Percentiles rank a stretch among this genome's conserved stretches.
Evolutionary conservation across 495 filamentous ascomycete genomes (phyloP).

Genomic region (Neohortaea acidophila): DNA sequence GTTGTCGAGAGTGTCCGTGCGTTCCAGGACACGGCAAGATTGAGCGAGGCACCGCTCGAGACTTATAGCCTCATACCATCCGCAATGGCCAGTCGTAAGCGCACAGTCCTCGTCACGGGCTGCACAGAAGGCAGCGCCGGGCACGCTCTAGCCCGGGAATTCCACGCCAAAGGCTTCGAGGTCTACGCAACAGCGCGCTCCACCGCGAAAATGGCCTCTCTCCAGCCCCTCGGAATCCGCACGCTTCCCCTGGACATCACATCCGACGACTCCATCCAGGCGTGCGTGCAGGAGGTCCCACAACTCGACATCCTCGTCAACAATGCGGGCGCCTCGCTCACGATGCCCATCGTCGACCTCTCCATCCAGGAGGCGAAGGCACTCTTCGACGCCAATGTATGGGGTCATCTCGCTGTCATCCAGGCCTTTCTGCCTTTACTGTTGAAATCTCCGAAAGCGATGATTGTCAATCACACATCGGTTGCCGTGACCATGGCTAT

Average conservation of each 20-base stretch:
- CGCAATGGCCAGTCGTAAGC: constrained; percentile 1
- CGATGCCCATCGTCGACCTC: constrained; percentile 11
- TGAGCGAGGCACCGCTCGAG: too few relatives aligned
- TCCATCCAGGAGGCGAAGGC: constrained; percentile 8
- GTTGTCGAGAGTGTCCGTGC: too few relatives aligned
- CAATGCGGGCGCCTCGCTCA: constrained; percentile 9
- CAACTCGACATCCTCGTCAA: constrained; percentile 26
- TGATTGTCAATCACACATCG: constrained; percentile 14
- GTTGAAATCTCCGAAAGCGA: constrained; percentile 9
- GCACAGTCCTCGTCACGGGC: constrained; percentile 19
- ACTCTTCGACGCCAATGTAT: constrained; percentile 18
- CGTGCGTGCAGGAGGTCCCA: constrained; percentile 20
- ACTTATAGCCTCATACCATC: too few relatives aligned
- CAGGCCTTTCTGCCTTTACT: constrained; percentile 17
- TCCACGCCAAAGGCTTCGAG: constrained; percentile 33
- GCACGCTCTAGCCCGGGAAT: constrained; percentile 36
- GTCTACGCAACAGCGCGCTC: constrained; percentile 44
- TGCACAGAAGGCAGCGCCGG: constrained; percentile 35
- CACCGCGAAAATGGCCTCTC: constrained; percentile 27
- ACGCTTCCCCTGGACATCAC: constrained; percentile 37
- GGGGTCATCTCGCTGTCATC: constrained; percentile 10
- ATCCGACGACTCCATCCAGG: constrained; percentile 26
- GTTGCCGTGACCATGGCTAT: constrained; percentile 1
- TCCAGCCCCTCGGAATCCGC: constrained; percentile 30
- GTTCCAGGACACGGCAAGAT: too few relatives aligned